phyloP scores from a whole-genome alignment of 257 asterid genomes.

The Ballota nigra region DNA sequence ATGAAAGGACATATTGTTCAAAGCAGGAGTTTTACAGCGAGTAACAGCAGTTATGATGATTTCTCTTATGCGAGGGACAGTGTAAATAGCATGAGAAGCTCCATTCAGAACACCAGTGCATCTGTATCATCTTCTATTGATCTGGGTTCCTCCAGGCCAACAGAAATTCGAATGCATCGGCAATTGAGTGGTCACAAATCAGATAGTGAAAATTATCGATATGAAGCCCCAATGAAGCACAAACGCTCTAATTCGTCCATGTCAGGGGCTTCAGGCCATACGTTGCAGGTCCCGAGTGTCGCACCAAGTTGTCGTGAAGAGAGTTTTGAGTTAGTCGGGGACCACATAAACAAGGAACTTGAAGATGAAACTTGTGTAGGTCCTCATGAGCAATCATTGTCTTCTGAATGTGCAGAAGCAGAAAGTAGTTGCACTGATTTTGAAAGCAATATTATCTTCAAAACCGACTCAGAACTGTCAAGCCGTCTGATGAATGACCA shows the following conservation, averaged over 20 bases:
- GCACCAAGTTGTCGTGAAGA: slow-evolving; percentile 54
- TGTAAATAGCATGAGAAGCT: slow-evolving; percentile 73
- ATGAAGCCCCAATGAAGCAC: slow-evolving; percentile 55
- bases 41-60: slow-evolving; percentile 70
- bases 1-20: slow-evolving; percentile 59
- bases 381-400: slow-evolving; percentile 36
- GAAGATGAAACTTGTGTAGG: slow-evolving; percentile 30
- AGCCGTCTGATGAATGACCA: slow-evolving; percentile 33
- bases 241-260: slow-evolving; percentile 67
- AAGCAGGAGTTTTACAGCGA: slow-evolving; percentile 75
- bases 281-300: slow-evolving; percentile 45
- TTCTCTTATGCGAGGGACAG: slow-evolving; percentile 72
- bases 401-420: slow-evolving; percentile 47
- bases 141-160: slow-evolving; percentile 59
- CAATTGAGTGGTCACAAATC: slow-evolving; percentile 67
- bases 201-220: slow-evolving; percentile 60
- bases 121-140: slow-evolving; percentile 85
- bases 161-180: slow-evolving; percentile 53
- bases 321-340: slow-evolving; percentile 45
- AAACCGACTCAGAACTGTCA: slow-evolving; percentile 38
- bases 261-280: slow-evolving; percentile 70
- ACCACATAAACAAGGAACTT: slow-evolving; percentile 38
- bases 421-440: slow-evolving; percentile 44
- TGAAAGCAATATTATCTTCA: slow-evolving; percentile 41
- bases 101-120: slow-evolving; percentile 65